phyloP scores from a whole-genome alignment of 352 stramenopile genomes.

The Phytophthora crassamura region DNA sequence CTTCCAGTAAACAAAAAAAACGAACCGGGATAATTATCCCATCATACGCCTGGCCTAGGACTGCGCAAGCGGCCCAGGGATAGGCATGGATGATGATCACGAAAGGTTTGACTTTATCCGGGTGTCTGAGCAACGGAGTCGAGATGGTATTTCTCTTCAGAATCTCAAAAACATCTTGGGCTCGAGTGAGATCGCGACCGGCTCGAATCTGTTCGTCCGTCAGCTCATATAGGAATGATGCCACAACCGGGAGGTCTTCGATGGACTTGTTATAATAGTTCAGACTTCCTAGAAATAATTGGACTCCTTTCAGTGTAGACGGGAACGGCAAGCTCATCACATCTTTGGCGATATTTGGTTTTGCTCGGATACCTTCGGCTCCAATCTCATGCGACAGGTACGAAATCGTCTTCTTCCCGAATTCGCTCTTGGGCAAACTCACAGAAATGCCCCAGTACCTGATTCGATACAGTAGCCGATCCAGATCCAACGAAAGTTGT shows the following conservation, averaged over 20 bases:
- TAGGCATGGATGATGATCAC: background rate
- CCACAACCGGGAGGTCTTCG: too few species aligned
- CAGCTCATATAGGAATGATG: too few species aligned
- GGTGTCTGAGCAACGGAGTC: too few species aligned
- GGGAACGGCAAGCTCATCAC: background rate
- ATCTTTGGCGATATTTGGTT: background rate
- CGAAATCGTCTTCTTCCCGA: background rate
- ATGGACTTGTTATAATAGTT: too few species aligned
- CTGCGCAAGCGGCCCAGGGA: too few species aligned
- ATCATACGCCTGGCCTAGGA: too few species aligned
- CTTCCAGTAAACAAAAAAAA: slow-evolving; percentile 1
- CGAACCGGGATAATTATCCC: slow-evolving; percentile 5
- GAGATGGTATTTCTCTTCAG: slow-evolving; percentile 23
- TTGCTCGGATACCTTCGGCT: too few species aligned
- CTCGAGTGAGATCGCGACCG: too few species aligned
- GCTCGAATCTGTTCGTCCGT: background rate
- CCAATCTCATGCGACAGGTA: too few species aligned
- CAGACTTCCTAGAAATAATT: too few species aligned
- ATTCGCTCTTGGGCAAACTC: slow-evolving; percentile 4
- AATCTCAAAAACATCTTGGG: too few species aligned
- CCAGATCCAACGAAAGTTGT: background rate
- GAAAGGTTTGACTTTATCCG: too few species aligned
- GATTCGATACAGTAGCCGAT: background rate
- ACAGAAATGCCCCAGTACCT: slow-evolving; percentile 9
- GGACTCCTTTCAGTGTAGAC: background rate